These are phyloP conservation scores for Cnidoscolus chayamansa DNA, from an alignment of 441 rosid species.

Conservation along the genomic window DNA sequence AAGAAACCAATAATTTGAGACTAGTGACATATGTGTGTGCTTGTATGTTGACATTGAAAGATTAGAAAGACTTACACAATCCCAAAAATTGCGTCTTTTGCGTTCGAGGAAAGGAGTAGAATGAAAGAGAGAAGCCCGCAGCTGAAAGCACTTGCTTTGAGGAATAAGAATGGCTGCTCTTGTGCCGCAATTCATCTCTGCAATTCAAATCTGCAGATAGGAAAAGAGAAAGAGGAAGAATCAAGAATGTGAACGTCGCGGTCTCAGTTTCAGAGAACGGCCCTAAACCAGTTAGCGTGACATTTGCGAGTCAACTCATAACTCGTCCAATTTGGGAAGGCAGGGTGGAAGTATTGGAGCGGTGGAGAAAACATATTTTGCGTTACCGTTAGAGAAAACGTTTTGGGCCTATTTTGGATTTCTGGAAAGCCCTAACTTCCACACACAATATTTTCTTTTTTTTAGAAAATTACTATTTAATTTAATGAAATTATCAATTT, in stretches of 20 bases:
- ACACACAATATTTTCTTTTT: too few species aligned
- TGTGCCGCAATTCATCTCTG: constrained; percentile 38
- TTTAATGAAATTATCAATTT: too few species aligned
- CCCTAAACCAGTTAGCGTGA: not conserved
- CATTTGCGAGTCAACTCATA: not conserved
- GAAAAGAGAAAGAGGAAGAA: not conserved
- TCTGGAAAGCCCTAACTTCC: too few species aligned
- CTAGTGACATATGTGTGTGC: not conserved
- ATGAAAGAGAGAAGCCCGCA: constrained; percentile 56
- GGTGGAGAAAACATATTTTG: not conserved
- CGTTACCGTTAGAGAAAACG: not conserved
- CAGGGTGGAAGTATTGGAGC: not conserved
- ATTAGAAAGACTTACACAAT: constrained; percentile 38
- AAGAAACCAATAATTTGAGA: not conserved
- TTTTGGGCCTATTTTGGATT: too few species aligned
- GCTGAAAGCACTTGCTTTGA: constrained; percentile 31
- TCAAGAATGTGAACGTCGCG: not conserved
- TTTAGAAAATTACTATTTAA: too few species aligned
- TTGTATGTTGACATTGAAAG: not conserved
- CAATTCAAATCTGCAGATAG: not conserved
- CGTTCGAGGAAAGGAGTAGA: constrained; percentile 71
- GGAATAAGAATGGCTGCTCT: constrained; percentile 46
- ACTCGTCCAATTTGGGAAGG: not conserved
- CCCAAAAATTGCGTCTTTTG: constrained; percentile 61
- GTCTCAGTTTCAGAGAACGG: not conserved